Base-by-base conservation (phyloP, 1,284 basidiomycete genomes). In the Cryptococcus sp. region DNA sequence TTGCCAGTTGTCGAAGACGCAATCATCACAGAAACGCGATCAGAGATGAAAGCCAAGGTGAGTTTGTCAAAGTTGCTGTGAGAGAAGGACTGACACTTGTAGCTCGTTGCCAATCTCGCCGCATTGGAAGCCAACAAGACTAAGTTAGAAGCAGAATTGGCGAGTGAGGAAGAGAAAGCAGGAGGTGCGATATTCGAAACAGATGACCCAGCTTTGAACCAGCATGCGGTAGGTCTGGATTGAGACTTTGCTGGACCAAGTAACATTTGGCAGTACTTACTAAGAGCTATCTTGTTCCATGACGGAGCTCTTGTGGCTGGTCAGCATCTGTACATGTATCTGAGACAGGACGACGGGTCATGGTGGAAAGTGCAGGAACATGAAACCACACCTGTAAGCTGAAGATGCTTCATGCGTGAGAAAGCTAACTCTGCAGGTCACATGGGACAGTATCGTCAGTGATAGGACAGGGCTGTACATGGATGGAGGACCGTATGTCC, bases 351-450 rank as follows among this genome's bases (percentile, higher is more conserved):
- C 3, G 63, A 63, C 23, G 61, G 58, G 13, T 37, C 37, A 13
- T 75, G 73, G 73, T 75, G 67, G 68, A 68, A 64, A 53, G 57
- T 74, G 4, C 62, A 65, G 49, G 73, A 70, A 13, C 59, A 69
- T 13, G 62, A 67, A 45, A 59, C 58, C 2, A 59, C 53, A 0
- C 53, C 58, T 57, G 70, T 71, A 43, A 51, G 67, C 52, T n/a
- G 23, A 23, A 23, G 23, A 23, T 23, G 23, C 23, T 4, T 41
- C 11, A 13, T 23, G 8, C 15, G 6, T 42, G 36, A 46, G 23
- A 13, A 46, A 14, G 44, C 13, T 2, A 3, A 38, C n/a, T 15
- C n/a, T 31, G 10, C 37, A 70, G 68, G 59, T 67, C 10, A 58
- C 64, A 6, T 75, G 62, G 60, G 59, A 63, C 38, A 50, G 49